Conservation (phyloP, 1,139 yeast species). For the Zygotorulaspora mrakii region DNA sequence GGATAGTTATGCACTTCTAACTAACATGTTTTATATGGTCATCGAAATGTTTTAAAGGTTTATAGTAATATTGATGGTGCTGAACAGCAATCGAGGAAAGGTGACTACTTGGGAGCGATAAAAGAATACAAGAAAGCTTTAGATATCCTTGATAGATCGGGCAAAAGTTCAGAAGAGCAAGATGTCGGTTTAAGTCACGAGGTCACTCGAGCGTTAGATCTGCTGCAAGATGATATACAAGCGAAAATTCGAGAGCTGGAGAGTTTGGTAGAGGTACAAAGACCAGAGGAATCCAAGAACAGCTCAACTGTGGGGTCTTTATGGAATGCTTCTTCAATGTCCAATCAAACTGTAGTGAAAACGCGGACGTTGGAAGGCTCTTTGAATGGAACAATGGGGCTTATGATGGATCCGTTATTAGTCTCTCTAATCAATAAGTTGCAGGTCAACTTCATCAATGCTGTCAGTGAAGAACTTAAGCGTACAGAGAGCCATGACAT, state of each 20-base stretch:
- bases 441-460: constrained; percentile 13
- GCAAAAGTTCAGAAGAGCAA: neutral
- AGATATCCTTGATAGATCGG: constrained; percentile 7
- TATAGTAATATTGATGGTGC: constrained; percentile 28
- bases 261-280: constrained; percentile 10
- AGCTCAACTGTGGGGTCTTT: constrained; percentile 6
- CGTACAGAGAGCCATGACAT: constrained; percentile 9
- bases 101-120: constrained; percentile 20
- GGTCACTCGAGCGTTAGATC: constrained; percentile 21
- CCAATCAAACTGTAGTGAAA: constrained; percentile 8
- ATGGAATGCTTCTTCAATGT: constrained; percentile 5
- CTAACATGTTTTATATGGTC: neutral
- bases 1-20: neutral
- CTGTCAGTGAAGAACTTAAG: constrained; percentile 8
- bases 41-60: constrained; percentile 16
- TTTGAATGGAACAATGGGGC: constrained; percentile 9
- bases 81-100: constrained; percentile 24
- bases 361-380: constrained; percentile 12
- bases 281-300: constrained; percentile 9
- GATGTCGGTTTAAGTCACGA: constrained; percentile 10
- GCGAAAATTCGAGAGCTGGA: constrained; percentile 18
- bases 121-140: constrained; percentile 20
- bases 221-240: constrained; percentile 24
- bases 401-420: constrained; percentile 17
- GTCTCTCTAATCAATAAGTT: constrained; percentile 16